These are phyloP conservation scores for Miscanthus sacchariflorus DNA, from an alignment of 202 grass and related monocot species.

Conservation along the genomic window DNA sequence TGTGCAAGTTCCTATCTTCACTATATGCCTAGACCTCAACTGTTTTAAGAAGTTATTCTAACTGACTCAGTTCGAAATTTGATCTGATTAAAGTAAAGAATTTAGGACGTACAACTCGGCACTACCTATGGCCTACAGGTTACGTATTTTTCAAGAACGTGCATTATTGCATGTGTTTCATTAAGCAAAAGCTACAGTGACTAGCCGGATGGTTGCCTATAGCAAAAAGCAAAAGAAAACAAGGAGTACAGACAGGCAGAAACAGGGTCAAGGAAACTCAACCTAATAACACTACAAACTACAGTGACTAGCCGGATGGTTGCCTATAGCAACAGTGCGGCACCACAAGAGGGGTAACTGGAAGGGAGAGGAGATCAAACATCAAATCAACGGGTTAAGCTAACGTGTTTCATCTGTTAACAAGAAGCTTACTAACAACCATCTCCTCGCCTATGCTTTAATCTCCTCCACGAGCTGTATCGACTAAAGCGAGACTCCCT, in stretches of 20 bases:
- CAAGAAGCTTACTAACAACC: neutral
- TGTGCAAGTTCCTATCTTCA: slow-evolving; percentile 18
- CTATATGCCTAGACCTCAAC: neutral
- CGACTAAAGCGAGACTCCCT: neutral
- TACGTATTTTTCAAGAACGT: neutral
- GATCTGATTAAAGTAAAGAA: slow-evolving; percentile 31
- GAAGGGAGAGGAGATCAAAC: neutral
- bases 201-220: too few relatives aligned
- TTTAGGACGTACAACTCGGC: neutral
- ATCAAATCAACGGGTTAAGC: neutral
- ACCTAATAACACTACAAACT: neutral
- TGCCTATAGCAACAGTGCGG: neutral
- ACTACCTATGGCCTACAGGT: neutral
- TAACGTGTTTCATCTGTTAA: neutral
- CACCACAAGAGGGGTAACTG: neutral
- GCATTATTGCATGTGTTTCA: neutral
- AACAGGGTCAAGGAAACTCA: neutral
- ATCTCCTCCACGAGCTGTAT: neutral
- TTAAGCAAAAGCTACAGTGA: neutral
- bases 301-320: neutral
- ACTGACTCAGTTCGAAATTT: neutral
- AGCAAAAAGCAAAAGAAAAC: neutral
- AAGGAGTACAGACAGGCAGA: neutral
- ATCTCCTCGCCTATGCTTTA: neutral
- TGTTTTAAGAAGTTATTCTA: slow-evolving; percentile 1